Evolutionary conservation across 805 yeast species (phyloP).

Genomic region (Sungouiella thailandica): DNA sequence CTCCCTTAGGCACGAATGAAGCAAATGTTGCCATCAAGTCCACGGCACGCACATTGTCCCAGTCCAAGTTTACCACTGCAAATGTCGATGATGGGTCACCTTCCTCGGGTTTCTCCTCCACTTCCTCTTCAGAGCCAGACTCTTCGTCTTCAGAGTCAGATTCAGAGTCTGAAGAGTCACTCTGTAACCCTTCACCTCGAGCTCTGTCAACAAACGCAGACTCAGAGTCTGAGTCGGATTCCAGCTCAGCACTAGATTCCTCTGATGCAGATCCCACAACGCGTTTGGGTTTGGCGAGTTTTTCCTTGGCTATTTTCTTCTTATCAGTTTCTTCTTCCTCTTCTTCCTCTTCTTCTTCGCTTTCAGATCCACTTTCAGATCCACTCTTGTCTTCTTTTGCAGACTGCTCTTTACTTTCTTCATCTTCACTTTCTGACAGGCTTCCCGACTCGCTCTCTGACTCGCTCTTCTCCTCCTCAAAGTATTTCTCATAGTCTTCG

Average conservation of each 20-base stretch:
- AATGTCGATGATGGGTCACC: slow-evolving; percentile 80
- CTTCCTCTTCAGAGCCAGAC: slow-evolving; percentile 51
- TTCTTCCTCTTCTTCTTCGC: slow-evolving; percentile 15
- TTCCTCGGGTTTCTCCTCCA: slow-evolving; percentile 64
- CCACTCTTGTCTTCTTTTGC: slow-evolving; percentile 15
- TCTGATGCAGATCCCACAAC: slow-evolving; percentile 3
- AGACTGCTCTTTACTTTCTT: slow-evolving; percentile 7
- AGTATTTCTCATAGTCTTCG: slow-evolving; percentile 49
- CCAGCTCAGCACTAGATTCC: slow-evolving; percentile 20
- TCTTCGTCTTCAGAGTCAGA: slow-evolving; percentile 40
- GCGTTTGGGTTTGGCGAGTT: too few species aligned
- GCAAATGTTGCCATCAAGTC: slow-evolving; percentile 87
- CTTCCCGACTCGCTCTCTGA: slow-evolving; percentile 21
- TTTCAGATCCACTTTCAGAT: slow-evolving; percentile 22
- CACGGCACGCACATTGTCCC: slow-evolving; percentile 89
- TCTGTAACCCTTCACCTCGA: slow-evolving; percentile 56
- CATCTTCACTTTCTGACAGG: slow-evolving; percentile 13
- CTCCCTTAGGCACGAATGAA: slow-evolving; percentile 76
- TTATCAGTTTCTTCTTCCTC: slow-evolving; percentile 1
- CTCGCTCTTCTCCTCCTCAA: slow-evolving; percentile 37
- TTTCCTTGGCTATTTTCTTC: neutral
- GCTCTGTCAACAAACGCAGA: slow-evolving; percentile 47
- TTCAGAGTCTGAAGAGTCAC: slow-evolving; percentile 41
- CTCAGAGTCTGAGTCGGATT: slow-evolving; percentile 15
- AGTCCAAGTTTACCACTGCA: slow-evolving; percentile 94